These are phyloP conservation scores for Globisporangium okanoganense DNA, from an alignment of 352 stramenopile species.

Conservation along the genomic window DNA sequence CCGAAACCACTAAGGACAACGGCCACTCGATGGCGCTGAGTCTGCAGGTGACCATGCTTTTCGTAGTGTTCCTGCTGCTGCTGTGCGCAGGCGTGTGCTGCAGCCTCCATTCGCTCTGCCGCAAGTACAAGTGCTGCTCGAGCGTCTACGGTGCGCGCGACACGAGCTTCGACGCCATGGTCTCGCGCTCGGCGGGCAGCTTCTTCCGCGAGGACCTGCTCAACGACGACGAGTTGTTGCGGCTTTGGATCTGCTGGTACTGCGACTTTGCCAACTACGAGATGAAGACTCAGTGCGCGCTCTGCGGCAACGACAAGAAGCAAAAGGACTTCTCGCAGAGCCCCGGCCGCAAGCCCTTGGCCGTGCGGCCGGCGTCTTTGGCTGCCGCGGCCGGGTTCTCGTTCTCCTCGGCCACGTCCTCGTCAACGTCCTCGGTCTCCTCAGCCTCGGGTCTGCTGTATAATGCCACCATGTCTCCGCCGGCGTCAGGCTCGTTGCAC, in stretches of 20 bases:
- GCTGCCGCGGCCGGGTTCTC: constrained; percentile 28
- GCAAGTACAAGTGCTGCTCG: constrained; percentile 22
- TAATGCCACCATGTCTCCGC: background rate
- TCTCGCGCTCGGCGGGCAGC: constrained; percentile 16
- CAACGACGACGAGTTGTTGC: constrained; percentile 43
- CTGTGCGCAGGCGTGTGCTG: constrained; percentile 27
- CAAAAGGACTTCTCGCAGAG: constrained; percentile 23
- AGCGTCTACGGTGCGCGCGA: constrained; percentile 6
- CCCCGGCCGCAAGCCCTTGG: constrained; percentile 21
- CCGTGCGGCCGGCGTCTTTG: constrained; percentile 27
- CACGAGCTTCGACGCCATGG: constrained; percentile 22
- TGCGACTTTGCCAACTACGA: constrained; percentile 66
- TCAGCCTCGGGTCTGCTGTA: background rate
- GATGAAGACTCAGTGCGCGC: constrained; percentile 41
- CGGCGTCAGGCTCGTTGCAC: constrained; percentile 2
- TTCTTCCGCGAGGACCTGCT: constrained; percentile 50
- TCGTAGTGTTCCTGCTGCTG: constrained; percentile 35
- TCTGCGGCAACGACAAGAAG: constrained; percentile 41
- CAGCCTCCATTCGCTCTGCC: constrained; percentile 31
- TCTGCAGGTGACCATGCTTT: constrained; percentile 26
- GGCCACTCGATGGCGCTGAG: constrained; percentile 4
- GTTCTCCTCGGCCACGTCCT: constrained; percentile 21
- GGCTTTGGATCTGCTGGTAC: constrained; percentile 47
- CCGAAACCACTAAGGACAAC: no score
- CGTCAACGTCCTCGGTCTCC: background rate